Base-by-base conservation (phyloP, 2,329 filamentous ascomycete genomes). In the Aureobasidium sp. region DNA sequence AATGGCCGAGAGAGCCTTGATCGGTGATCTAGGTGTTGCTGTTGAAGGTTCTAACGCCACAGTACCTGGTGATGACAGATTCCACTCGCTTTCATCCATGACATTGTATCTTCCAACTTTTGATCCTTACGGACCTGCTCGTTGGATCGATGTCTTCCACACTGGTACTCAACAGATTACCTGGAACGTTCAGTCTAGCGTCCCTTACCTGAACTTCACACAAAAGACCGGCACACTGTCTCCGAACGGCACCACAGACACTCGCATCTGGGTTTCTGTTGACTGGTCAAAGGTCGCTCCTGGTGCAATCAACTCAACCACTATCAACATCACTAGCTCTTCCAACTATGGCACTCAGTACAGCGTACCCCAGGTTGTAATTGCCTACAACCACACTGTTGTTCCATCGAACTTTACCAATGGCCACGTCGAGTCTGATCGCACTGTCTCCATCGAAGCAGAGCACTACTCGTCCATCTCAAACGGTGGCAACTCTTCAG, bases 31-130 rank as follows among this genome's bases (percentile, higher is more conserved):
- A 61, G 85, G 85, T 27, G 76, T 90, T 48, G 76, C 82, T 1
- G 78, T 88, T 1, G 85, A 90, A 68, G 85, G 82, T 1, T 81
- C 79, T 63, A 88, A 88, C 64, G 86, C 84, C 1, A 84, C 83
- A 0, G 81, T 89, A 6, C 85, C 85, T 0, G 86, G 87, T 29
- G 86, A 89, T 65, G 85, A 88, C 71, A 77, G 30, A 63, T 87
- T 78, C 71, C 85, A 87, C 68, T 66, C 69, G 27, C 73, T 77
- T 27, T 85, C 80, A 5, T 79, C 76, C 47, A 79, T 79, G 64
- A 79, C 75, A 2, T 75, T 88, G 3, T 77, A 78, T 0, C 73
- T 86, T 3, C 81, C 82, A 9, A 75, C 80, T 0, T 76, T 88
- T 62, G 84, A 83, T 63, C 82, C 79, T 0, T 87, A 85, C 61